Percentiles rank a stretch among this genome's conserved stretches.
Evolutionary conservation across 106 monocot genomes (phyloP).

Genomic region (Hemerocallis citrina): DNA sequence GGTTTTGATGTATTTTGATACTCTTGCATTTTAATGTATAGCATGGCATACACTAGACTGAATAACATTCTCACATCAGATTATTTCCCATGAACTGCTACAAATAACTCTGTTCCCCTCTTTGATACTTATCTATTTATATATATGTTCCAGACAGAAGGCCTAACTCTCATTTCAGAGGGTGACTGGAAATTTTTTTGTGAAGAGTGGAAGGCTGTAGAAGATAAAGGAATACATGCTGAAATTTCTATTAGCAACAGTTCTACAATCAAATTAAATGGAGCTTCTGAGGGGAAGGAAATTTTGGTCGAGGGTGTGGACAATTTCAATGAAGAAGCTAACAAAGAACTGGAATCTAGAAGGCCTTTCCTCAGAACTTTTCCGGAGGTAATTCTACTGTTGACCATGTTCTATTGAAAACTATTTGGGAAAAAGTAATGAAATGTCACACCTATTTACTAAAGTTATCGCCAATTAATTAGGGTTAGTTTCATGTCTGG

Average conservation of each 20-base stretch:
- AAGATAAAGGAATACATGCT: constrained; percentile 64
- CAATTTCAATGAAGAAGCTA: constrained; percentile 30
- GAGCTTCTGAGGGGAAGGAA: constrained; percentile 34
- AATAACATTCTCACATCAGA: too few species aligned
- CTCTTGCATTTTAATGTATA: too few species aligned
- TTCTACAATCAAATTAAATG: constrained; percentile 22
- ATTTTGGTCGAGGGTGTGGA: constrained; percentile 29
- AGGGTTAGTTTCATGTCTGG: neutral
- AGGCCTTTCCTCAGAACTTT: constrained; percentile 48
- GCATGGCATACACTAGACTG: too few species aligned
- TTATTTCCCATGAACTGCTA: neutral
- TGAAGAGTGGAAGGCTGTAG: constrained; percentile 74
- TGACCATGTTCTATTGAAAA: neutral
- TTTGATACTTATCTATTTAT: constrained; percentile 4
- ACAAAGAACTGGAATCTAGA: constrained; percentile 29
- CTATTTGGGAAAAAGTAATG: neutral
- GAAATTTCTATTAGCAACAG: constrained; percentile 44
- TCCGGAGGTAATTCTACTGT: constrained; percentile 50
- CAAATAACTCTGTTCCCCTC: neutral
- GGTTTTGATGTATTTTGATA: too few species aligned
- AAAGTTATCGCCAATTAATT: too few species aligned
- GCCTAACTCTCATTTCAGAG: constrained; percentile 63
- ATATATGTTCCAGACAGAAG: constrained; percentile 56
- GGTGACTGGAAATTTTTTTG: constrained; percentile 87
- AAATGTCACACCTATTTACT: too few species aligned